Conservation (phyloP, 768 basidiomycete species). For the Leccinum longicurvipes region DNA sequence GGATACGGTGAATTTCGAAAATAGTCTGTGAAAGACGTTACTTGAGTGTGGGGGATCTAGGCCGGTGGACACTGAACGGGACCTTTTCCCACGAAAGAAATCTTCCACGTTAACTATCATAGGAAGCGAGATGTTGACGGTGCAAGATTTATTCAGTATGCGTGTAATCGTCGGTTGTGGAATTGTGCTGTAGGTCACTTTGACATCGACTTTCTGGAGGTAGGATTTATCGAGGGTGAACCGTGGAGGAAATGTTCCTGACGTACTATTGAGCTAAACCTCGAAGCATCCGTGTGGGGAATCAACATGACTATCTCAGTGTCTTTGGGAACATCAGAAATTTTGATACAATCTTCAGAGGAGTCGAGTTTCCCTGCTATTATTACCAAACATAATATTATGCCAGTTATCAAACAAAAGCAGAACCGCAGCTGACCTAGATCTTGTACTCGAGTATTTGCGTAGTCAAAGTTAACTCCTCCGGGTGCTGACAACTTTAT, state of each 20-base stretch:
- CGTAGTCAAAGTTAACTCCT: constrained; percentile 45
- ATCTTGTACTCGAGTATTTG: constrained; percentile 40
- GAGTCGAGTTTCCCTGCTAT: constrained; percentile 33
- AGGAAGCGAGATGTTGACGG: constrained; percentile 70
- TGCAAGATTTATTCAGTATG: constrained; percentile 49
- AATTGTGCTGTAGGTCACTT: constrained; percentile 64
- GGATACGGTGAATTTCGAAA: constrained; percentile 89
- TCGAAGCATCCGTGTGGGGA: constrained; percentile 66
- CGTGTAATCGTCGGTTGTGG: constrained; percentile 52
- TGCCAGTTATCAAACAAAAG: constrained; percentile 9
- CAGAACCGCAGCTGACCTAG: constrained; percentile 25
- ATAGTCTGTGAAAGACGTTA: constrained; percentile 50
- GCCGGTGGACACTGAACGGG: not conserved
- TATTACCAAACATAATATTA: constrained; percentile 6
- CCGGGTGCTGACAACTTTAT: constrained; percentile 55
- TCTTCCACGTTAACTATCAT: constrained; percentile 94
- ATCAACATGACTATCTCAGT: constrained; percentile 48
- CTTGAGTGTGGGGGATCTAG: not conserved
- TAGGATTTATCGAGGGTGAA: not conserved
- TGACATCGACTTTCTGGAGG: constrained; percentile 63
- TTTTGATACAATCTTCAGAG: constrained; percentile 42
- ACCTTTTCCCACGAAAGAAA: constrained; percentile 88
- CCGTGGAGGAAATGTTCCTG: not conserved
- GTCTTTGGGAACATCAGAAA: constrained; percentile 48
- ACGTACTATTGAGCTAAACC: constrained; percentile 59